A percentile compares a stretch with the other conserved stretches of the same genome.
Conservation (phyloP, 768 basidiomycete genomes). For the Botryobasidium botryosum region DNA sequence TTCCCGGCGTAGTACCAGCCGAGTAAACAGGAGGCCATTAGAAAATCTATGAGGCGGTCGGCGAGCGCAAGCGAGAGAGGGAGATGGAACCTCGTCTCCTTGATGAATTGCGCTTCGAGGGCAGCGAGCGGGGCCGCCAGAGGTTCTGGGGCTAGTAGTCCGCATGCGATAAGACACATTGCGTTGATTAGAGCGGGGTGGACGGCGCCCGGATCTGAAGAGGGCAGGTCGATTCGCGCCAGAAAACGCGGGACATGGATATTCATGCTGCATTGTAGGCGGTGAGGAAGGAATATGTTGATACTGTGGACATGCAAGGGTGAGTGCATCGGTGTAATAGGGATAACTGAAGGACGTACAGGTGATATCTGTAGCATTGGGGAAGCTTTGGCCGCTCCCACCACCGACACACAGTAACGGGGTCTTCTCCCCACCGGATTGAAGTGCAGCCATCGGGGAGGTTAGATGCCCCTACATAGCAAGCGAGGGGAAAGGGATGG, state of each 20-base stretch:
- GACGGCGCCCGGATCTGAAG: not conserved
- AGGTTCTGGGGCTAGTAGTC: no score
- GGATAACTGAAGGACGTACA: no score
- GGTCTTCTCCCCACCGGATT: no score
- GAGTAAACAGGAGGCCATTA: constrained; percentile 5
- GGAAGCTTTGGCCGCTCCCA: no score
- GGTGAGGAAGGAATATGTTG: not conserved
- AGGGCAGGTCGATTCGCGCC: not conserved
- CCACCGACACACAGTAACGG: no score
- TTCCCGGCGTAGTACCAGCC: constrained; percentile 4
- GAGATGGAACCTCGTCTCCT: not conserved
- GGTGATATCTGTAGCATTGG: no score
- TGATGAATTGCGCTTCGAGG: constrained; percentile 6
- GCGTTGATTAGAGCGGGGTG: constrained; percentile 11
- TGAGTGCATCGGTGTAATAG: no score
- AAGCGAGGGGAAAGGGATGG: no score
- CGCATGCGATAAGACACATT: constrained; percentile 9
- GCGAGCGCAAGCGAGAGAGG: constrained; percentile 1
- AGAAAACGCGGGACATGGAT: not conserved
- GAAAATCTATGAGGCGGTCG: constrained; percentile 10
- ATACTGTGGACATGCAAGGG: not conserved
- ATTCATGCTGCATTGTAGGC: not conserved
- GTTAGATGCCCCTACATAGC: no score
- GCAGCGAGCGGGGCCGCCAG: constrained; percentile 1
- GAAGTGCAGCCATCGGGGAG: no score